A percentile compares a stretch with the other conserved stretches of the same genome.
phyloP scores from a whole-genome alignment of 768 basidiomycete species.

The Ephemerocybe angulata region DNA sequence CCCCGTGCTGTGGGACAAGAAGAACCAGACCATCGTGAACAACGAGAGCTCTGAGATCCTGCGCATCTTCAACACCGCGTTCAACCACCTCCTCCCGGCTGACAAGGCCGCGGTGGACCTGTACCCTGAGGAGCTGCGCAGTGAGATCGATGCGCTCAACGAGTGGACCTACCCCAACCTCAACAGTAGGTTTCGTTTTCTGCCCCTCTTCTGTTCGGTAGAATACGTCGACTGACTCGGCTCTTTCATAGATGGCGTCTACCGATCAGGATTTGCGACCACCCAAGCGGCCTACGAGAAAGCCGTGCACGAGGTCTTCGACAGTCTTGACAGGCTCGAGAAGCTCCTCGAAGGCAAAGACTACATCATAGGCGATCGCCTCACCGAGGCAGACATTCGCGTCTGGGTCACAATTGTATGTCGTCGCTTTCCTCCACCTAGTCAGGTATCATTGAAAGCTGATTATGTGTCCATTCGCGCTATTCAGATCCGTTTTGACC shows the following conservation, averaged over 20 bases:
- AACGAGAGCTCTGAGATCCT: conserved; percentile 96
- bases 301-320: conserved; percentile 72
- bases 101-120: conserved; percentile 67
- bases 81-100: conserved; percentile 66
- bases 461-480: not conserved
- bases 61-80: conserved; percentile 84
- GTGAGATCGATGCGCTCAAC: conserved; percentile 81
- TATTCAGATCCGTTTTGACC: conserved; percentile 88
- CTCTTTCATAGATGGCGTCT: conserved; percentile 67
- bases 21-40: conserved; percentile 83
- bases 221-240: not conserved
- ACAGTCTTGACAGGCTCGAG: conserved; percentile 78
- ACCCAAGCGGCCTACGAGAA: conserved; percentile 77
- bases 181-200: conserved; percentile 57
- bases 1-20: conserved; percentile 92
- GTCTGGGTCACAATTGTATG: conserved; percentile 89
- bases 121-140: conserved; percentile 70
- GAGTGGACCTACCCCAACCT: conserved; percentile 83
- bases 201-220: not conserved
- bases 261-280: conserved; percentile 85
- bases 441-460: not conserved
- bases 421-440: not conserved
- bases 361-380: conserved; percentile 74
- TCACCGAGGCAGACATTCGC: conserved; percentile 84
- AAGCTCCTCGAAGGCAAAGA: conserved; percentile 71